A percentile compares a stretch with the other conserved stretches of the same genome.
These are phyloP conservation scores for Ceratobasidium sp. DNA, from an alignment of 1,284 basidiomycete genomes.

Conservation along the genomic window DNA sequence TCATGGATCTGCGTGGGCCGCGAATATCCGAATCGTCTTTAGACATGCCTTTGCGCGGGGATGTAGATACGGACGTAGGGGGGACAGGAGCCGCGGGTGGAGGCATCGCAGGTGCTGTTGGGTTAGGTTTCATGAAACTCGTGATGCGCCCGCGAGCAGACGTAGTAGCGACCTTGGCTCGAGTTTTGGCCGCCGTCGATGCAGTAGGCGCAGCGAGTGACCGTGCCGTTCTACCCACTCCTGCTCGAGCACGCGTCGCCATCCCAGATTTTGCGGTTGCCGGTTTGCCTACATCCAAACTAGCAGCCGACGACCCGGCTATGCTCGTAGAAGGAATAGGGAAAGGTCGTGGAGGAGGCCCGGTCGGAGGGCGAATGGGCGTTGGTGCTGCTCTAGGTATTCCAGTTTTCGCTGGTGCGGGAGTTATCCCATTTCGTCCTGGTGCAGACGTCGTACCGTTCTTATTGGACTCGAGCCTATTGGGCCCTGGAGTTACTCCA, in stretches of 20 bases:
- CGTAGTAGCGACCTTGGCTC: conserved; percentile 20
- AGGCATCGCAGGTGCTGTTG: conserved; percentile 3
- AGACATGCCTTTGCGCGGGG: conserved; percentile 26
- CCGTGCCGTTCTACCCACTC: background rate
- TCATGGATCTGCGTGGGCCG: conserved; percentile 34
- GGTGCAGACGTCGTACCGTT: background rate
- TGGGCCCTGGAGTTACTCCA: conserved; percentile 4
- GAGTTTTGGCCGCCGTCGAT: conserved; percentile 29
- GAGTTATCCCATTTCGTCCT: background rate
- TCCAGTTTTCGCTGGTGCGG: conserved; percentile 1
- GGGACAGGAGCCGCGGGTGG: conserved; percentile 16
- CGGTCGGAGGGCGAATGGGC: background rate
- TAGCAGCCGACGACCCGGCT: background rate
- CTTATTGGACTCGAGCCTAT: background rate
- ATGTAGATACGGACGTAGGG: background rate
- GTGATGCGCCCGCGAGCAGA: conserved; percentile 21
- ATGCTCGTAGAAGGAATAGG: background rate
- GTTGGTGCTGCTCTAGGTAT: background rate
- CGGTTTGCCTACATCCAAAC: background rate
- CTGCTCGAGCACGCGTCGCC: conserved; percentile 19
- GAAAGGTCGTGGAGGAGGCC: background rate
- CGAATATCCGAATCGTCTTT: conserved; percentile 37
- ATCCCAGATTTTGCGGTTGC: background rate
- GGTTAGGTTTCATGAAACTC: conserved; percentile 35
- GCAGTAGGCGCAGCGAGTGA: conserved; percentile 35